Percentiles rank a stretch among this genome's conserved stretches.
These are phyloP conservation scores for Oxyria digyna DNA, from an alignment of 148 eudicot genomes.

Conservation along the genomic window DNA sequence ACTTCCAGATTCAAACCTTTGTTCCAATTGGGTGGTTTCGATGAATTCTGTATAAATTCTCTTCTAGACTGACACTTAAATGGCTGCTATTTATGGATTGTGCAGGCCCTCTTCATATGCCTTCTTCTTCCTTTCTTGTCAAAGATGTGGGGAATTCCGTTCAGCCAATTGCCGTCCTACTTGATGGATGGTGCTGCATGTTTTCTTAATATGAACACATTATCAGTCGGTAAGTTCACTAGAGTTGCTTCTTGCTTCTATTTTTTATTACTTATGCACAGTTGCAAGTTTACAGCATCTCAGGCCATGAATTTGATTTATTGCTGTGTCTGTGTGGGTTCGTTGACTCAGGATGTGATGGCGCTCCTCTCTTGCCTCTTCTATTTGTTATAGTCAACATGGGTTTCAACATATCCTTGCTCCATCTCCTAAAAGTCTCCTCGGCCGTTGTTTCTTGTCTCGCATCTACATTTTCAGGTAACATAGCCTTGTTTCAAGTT, in stretches of 20 bases:
- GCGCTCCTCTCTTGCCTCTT: slow-evolving; percentile 84
- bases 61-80: background rate
- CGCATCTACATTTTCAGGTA: slow-evolving; percentile 91
- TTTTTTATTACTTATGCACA: background rate
- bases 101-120: slow-evolving; percentile 86
- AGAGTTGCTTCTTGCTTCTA: background rate
- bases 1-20: background rate
- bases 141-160: slow-evolving; percentile 93
- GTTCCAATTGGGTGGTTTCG: background rate
- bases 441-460: slow-evolving; percentile 91
- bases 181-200: slow-evolving; percentile 96
- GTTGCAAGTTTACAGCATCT: background rate
- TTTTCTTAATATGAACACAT: slow-evolving; percentile 61
- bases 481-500: background rate
- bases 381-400: slow-evolving; percentile 83
- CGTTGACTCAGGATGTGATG: slow-evolving; percentile 56
- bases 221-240: slow-evolving; percentile 42
- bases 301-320: background rate
- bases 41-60: background rate
- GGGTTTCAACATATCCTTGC: slow-evolving; percentile 79
- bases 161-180: slow-evolving; percentile 70
- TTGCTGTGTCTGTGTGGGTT: background rate
- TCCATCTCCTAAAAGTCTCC: slow-evolving; percentile 84
- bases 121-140: slow-evolving; percentile 89
- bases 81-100: background rate